Percentiles rank a stretch among this genome's conserved stretches.
Evolutionary conservation across 1,284 basidiomycete genomes (phyloP).

Genomic region (Puccinia hordei): DNA sequence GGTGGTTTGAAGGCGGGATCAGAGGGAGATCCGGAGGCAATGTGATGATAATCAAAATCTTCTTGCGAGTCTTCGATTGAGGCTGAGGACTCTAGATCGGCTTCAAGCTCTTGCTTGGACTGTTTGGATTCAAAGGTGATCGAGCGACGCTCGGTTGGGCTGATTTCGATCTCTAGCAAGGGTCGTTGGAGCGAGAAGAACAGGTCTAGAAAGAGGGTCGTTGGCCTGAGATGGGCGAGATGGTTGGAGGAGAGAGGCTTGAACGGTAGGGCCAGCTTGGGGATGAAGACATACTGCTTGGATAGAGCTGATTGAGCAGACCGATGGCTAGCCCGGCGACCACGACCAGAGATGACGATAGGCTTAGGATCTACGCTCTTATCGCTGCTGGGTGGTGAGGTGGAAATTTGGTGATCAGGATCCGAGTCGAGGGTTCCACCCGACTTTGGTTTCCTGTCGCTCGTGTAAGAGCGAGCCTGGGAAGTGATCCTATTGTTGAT

Average conservation of each 20-base stretch:
- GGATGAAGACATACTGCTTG: neutral
- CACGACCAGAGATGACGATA: conserved; percentile 24
- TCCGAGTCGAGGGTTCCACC: neutral
- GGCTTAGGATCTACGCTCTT: conserved; percentile 19
- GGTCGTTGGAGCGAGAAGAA: conserved; percentile 41
- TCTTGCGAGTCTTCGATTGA: neutral
- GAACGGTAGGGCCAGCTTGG: conserved; percentile 22
- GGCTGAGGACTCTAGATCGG: neutral
- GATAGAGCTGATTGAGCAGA: neutral
- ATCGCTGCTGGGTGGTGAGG: neutral
- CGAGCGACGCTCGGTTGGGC: conserved; percentile 29
- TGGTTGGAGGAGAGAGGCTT: conserved; percentile 28
- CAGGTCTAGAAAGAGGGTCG: conserved; percentile 27
- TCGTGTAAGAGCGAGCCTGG: conserved; percentile 22
- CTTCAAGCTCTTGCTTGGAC: neutral
- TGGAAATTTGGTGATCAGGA: neutral
- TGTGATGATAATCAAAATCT: conserved; percentile 2
- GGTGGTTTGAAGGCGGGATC: conserved; percentile 45
- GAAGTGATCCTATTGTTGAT: neutral
- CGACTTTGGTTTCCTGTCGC: conserved; percentile 39
- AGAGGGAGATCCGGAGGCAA: conserved; percentile 29
- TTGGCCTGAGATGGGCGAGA: conserved; percentile 40
- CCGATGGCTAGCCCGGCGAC: conserved; percentile 13
- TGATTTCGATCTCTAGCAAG: conserved; percentile 37
- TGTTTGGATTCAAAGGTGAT: conserved; percentile 22